Evolutionary conservation across 805 yeast genomes (phyloP).

Genomic region (Nakazawaea siamensis): DNA sequence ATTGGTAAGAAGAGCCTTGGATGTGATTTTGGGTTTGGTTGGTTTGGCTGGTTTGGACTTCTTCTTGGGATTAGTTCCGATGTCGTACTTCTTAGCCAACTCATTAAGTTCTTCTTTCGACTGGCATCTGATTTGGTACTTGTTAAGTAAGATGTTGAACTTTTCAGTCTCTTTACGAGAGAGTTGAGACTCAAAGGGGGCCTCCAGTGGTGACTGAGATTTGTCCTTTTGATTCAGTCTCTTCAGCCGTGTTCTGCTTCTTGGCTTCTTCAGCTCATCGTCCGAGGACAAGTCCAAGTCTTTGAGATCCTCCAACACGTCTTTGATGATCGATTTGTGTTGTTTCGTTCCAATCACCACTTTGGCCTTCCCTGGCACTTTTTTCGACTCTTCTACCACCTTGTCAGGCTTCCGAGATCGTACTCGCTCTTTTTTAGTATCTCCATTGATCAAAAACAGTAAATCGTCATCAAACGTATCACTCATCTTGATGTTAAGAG

Average conservation of each 20-base stretch:
- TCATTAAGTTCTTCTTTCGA: not conserved
- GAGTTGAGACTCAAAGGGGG: too few relatives aligned
- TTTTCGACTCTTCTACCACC: not conserved
- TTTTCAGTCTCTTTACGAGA: not conserved
- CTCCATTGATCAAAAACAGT: conserved; percentile 1
- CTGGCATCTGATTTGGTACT: not conserved
- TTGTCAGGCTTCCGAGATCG: not conserved
- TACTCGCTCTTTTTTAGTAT: not conserved
- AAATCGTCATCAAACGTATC: conserved; percentile 7
- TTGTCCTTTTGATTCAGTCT: not conserved
- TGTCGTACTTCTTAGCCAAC: not conserved
- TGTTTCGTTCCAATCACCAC: too few relatives aligned
- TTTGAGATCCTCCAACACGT: conserved; percentile 2
- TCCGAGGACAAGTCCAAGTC: conserved; percentile 5
- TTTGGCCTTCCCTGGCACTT: not conserved
- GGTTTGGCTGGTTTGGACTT: too few relatives aligned
- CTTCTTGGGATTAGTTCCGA: not conserved
- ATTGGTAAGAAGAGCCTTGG: not conserved
- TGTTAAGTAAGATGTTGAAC: not conserved
- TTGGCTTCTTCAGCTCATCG: not conserved
- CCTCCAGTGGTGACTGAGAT: too few relatives aligned
- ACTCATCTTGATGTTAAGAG: not conserved
- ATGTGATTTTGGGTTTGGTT: too few relatives aligned
- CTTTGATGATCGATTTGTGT: too few relatives aligned
- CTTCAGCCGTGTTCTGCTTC: not conserved